Conservation (phyloP, 345 rosid genomes). For the Carallia pectinifolia region DNA sequence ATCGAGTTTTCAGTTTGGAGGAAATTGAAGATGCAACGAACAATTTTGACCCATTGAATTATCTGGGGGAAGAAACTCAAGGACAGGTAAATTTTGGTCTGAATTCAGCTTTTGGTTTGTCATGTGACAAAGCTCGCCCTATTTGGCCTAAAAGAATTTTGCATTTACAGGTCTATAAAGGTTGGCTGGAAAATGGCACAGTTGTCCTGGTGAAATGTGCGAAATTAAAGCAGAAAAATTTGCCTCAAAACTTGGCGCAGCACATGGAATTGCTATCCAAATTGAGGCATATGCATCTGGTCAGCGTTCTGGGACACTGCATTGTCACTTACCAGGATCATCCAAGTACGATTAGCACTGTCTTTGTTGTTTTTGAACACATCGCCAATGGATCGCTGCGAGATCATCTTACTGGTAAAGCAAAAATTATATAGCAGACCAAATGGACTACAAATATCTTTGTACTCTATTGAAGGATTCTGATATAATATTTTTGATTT, state of each 20-base stretch:
- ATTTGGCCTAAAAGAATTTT: not conserved
- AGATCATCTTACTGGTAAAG: conserved; percentile 63
- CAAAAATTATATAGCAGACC: not conserved
- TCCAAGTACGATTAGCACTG: conserved; percentile 45
- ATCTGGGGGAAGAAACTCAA: conserved; percentile 53
- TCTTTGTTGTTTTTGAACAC: conserved; percentile 70
- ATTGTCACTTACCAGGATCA: conserved; percentile 69
- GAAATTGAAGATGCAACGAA: conserved; percentile 85
- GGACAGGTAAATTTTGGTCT: conserved; percentile 43
- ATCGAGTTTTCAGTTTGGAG: conserved; percentile 63
- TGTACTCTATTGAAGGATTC: not conserved
- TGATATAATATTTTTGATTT: conserved; percentile 1
- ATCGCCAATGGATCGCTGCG: conserved; percentile 64
- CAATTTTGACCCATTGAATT: conserved; percentile 63
- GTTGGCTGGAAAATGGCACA: conserved; percentile 62
- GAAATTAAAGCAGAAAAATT: conserved; percentile 66
- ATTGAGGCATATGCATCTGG: conserved; percentile 82
- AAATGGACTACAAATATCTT: not conserved
- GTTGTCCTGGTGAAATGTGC: conserved; percentile 60
- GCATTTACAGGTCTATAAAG: conserved; percentile 61
- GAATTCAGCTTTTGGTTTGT: not conserved
- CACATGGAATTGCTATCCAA: conserved; percentile 78
- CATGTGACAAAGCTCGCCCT: not conserved
- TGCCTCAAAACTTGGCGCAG: conserved; percentile 59
- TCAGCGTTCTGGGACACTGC: conserved; percentile 84